Evolutionary conservation across 257 asterid genomes (phyloP).

Genomic region (Primulina huaijiensis): DNA sequence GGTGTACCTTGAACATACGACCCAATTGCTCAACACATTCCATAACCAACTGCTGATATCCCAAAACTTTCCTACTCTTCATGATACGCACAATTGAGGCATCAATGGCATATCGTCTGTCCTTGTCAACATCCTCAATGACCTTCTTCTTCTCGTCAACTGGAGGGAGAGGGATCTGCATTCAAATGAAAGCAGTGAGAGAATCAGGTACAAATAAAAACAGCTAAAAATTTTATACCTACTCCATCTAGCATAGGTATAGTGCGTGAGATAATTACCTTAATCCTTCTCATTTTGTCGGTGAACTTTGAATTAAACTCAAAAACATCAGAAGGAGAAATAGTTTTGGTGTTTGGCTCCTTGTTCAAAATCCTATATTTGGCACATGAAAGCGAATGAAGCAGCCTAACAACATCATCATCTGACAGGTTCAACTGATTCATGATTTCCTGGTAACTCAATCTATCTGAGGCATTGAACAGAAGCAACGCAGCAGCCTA

Average conservation of each 20-base stretch:
- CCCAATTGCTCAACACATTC: slow-evolving; percentile 97
- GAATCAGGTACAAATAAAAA: not conserved
- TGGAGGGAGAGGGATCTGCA: slow-evolving; percentile 94
- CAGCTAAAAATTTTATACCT: not conserved
- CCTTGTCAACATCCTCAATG: slow-evolving; percentile 97
- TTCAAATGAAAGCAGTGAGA: slow-evolving; percentile 22
- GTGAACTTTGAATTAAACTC: slow-evolving; percentile 91
- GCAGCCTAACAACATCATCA: slow-evolving; percentile 91
- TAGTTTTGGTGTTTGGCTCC: slow-evolving; percentile 85
- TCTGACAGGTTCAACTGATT: slow-evolving; percentile 79
- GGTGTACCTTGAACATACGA: slow-evolving; percentile 88
- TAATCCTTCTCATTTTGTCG: slow-evolving; percentile 94
- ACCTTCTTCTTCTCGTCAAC: slow-evolving; percentile 98
- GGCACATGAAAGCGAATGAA: slow-evolving; percentile 98
- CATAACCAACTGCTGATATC: slow-evolving; percentile 91
- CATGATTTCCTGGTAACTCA: slow-evolving; percentile 92
- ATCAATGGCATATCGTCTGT: slow-evolving; percentile 93
- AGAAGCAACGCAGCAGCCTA: slow-evolving; percentile 90
- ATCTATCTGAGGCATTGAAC: slow-evolving; percentile 79
- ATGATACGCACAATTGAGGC: slow-evolving; percentile 97
- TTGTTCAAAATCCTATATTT: slow-evolving; percentile 81
- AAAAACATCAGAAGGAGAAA: slow-evolving; percentile 77
- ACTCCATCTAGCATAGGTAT: not conserved
- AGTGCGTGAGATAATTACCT: slow-evolving; percentile 39
- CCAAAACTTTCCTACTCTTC: slow-evolving; percentile 95